A percentile compares a stretch with the other conserved stretches of the same genome.
These are phyloP conservation scores for Zea luxurians DNA, from an alignment of 176 grass and related monocot species.

Conservation along the genomic window DNA sequence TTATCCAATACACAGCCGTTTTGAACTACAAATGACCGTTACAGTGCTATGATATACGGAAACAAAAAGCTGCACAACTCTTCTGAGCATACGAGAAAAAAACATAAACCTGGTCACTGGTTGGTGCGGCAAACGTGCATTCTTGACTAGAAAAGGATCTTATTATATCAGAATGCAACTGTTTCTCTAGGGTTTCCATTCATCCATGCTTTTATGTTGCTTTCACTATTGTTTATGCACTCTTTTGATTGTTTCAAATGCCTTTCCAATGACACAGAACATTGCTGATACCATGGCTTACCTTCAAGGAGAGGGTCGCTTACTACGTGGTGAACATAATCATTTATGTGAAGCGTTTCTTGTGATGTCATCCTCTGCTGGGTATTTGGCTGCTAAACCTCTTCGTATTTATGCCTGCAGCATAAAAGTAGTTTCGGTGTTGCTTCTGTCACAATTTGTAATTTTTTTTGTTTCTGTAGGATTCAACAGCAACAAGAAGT, in stretches of 20 bases:
- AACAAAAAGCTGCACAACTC: no score
- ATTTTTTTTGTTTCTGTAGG: slow-evolving; percentile 49
- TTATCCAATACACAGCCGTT: not conserved
- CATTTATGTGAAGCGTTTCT: slow-evolving; percentile 97
- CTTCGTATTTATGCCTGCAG: slow-evolving; percentile 20
- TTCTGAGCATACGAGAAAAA: no score
- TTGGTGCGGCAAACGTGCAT: not conserved
- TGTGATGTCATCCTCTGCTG: slow-evolving; percentile 88
- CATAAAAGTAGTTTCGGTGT: slow-evolving; percentile 13
- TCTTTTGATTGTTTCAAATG: slow-evolving; percentile 33
- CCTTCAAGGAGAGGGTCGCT: slow-evolving; percentile 82
- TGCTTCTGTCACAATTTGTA: slow-evolving; percentile 29
- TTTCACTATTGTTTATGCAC: not conserved
- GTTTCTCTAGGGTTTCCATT: slow-evolving; percentile 10
- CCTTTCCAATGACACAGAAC: slow-evolving; percentile 52
- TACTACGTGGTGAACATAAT: slow-evolving; percentile 94
- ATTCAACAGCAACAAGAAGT: slow-evolving; percentile 97
- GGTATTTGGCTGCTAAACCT: slow-evolving; percentile 51
- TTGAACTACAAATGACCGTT: not conserved
- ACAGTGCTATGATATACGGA: no score
- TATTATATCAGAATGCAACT: slow-evolving; percentile 19
- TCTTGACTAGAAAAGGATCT: slow-evolving; percentile 5
- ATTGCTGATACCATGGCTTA: slow-evolving; percentile 96
- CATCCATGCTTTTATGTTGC: slow-evolving; percentile 12
- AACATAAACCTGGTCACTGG: not conserved